phyloP scores from a whole-genome alignment of 805 yeast species.

The Dipodascopsis uninucleata region DNA sequence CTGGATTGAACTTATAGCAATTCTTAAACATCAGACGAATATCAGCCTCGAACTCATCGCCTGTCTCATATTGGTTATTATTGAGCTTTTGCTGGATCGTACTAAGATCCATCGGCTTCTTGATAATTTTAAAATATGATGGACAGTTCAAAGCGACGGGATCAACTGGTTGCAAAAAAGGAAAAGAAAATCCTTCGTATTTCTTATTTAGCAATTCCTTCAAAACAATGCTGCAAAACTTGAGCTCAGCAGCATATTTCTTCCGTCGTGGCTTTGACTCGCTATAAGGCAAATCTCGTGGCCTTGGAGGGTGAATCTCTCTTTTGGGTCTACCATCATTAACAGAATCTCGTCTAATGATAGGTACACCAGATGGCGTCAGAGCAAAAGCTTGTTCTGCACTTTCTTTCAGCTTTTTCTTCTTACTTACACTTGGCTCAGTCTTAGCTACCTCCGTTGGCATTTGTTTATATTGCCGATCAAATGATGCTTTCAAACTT shows the following conservation, averaged over 20 bases:
- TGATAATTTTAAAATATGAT: constrained; percentile 77
- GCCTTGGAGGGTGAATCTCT: constrained; percentile 93
- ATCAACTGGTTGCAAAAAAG: constrained; percentile 91
- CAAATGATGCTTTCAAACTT: constrained; percentile 85
- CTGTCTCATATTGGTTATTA: constrained; percentile 83
- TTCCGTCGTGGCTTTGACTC: constrained; percentile 88
- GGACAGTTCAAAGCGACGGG: constrained; percentile 93
- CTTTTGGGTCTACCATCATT: constrained; percentile 75
- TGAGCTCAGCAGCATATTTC: constrained; percentile 83
- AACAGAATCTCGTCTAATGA: constrained; percentile 71
- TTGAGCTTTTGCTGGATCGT: constrained; percentile 76
- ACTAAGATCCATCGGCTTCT: constrained; percentile 92
- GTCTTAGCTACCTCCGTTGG: constrained; percentile 45
- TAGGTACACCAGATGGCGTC: constrained; percentile 50
- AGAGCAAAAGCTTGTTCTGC: constrained; percentile 34
- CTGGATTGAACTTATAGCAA: constrained; percentile 91
- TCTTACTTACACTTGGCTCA: constrained; percentile 19
- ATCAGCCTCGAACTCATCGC: constrained; percentile 82
- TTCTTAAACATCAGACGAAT: constrained; percentile 78
- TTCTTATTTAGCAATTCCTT: constrained; percentile 81
- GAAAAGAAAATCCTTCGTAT: constrained; percentile 79
- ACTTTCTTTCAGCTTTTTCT: constrained; percentile 30
- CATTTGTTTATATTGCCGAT: constrained; percentile 86
- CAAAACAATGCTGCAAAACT: constrained; percentile 76
- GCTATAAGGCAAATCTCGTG: constrained; percentile 81